Conservation (phyloP, 176 grass and related monocot species). For the Alloteropsis semialata region DNA sequence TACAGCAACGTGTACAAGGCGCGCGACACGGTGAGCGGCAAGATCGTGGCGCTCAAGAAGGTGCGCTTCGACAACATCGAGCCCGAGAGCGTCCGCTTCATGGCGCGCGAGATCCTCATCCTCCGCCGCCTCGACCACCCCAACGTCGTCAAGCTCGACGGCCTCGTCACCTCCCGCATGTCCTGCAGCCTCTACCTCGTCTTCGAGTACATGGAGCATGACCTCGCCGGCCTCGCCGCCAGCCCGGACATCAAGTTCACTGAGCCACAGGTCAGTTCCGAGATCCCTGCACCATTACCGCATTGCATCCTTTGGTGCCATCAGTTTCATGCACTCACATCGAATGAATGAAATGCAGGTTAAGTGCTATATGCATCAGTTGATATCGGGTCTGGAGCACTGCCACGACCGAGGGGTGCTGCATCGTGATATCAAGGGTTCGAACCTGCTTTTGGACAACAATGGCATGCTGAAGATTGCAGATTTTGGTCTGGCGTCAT, state of each 20-base stretch:
- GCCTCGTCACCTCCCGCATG: constrained; percentile 76
- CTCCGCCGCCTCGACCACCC: constrained; percentile 76
- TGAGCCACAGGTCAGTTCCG: constrained; percentile 61
- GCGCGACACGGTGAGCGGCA: constrained; percentile 55
- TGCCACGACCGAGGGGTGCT: constrained; percentile 70
- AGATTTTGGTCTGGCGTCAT: constrained; percentile 69
- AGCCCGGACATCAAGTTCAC: constrained; percentile 80
- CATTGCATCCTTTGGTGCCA: constrained; percentile 10
- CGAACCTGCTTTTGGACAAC: constrained; percentile 77
- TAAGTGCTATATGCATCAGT: constrained; percentile 81
- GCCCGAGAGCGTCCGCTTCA: constrained; percentile 84
- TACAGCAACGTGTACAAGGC: constrained; percentile 95
- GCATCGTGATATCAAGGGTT: constrained; percentile 82
- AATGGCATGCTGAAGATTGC: constrained; percentile 69
- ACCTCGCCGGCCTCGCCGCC: constrained; percentile 70
- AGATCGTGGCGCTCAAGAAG: constrained; percentile 89
- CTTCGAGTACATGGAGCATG: constrained; percentile 87
- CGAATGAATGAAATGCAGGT: constrained; percentile 48
- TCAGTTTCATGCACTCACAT: neutral
- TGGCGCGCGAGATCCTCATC: constrained; percentile 87
- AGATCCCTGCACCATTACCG: constrained; percentile 9
- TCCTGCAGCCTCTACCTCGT: constrained; percentile 86
- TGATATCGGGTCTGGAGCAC: constrained; percentile 71
- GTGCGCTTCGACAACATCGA: constrained; percentile 85
- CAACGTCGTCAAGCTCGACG: constrained; percentile 69